Conservation (phyloP, 176 grass and related monocot genomes). For the Guadua angustifolia region DNA sequence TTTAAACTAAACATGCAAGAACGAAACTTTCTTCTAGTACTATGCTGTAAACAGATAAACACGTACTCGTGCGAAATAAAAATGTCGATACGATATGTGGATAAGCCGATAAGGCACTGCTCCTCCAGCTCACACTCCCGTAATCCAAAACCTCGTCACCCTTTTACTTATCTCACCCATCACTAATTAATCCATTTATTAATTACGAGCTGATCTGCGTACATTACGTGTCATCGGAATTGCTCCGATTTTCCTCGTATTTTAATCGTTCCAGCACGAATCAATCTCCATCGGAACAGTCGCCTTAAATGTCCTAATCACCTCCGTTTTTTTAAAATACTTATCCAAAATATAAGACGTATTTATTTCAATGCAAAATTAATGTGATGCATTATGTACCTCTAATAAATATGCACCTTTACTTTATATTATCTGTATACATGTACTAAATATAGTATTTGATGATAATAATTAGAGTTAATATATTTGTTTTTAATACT, state of each 20-base stretch:
- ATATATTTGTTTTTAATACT: no score
- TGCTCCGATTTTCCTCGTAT: neutral
- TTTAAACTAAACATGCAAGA: neutral
- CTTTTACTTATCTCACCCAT: neutral
- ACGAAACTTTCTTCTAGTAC: neutral
- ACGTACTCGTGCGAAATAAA: no score
- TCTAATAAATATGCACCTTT: no score
- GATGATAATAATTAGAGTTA: no score
- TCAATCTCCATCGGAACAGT: neutral
- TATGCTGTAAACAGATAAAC: neutral
- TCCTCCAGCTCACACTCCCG: neutral
- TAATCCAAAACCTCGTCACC: constrained; percentile 17
- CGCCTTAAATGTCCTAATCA: neutral
- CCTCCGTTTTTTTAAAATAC: no score
- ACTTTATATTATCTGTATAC: no score
- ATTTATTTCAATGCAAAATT: no score
- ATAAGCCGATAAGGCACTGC: neutral
- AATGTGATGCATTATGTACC: no score
- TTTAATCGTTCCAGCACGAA: neutral
- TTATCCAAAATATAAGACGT: neutral
- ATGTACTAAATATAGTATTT: no score
- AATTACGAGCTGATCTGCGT: constrained; percentile 30
- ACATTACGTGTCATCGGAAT: neutral
- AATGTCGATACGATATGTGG: neutral
- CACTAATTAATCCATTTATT: constrained; percentile 17